Evolutionary conservation across 306 rosid species (phyloP).

Genomic region (Nissolia schottii): DNA sequence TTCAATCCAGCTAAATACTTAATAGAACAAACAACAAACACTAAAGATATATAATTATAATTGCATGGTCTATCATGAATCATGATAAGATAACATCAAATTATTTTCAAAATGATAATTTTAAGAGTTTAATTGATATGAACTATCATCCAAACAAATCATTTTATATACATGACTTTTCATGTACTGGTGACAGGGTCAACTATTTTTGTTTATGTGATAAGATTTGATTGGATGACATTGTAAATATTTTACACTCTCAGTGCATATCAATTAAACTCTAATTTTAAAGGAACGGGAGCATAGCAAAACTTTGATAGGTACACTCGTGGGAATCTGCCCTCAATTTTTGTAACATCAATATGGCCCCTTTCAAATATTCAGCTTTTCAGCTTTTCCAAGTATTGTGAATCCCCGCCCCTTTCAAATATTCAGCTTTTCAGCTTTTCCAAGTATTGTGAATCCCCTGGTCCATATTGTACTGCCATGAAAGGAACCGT

Average conservation of each 20-base stretch:
- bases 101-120: background rate
- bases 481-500: constrained; percentile 6
- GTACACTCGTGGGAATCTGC: background rate
- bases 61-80: background rate
- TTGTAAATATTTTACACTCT: too few relatives aligned
- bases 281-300: too few relatives aligned
- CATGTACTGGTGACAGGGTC: too few relatives aligned
- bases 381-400: background rate
- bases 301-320: background rate
- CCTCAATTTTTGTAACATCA: constrained; percentile 13
- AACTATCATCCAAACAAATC: too few relatives aligned
- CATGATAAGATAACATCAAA: background rate
- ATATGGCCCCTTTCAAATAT: constrained; percentile 11
- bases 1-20: constrained; percentile 18
- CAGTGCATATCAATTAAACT: too few relatives aligned
- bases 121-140: too few relatives aligned
- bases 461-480: background rate
- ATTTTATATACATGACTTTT: too few relatives aligned
- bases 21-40: background rate
- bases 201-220: too few relatives aligned
- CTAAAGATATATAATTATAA: background rate
- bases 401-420: constrained; percentile 1
- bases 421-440: constrained; percentile 3
- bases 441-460: background rate
- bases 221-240: too few relatives aligned